Evolutionary conservation across 139 green algal genomes (phyloP), one percentile per base, ranked within the genome.

Genomic region (Tetradesmus obliquus): DNA sequence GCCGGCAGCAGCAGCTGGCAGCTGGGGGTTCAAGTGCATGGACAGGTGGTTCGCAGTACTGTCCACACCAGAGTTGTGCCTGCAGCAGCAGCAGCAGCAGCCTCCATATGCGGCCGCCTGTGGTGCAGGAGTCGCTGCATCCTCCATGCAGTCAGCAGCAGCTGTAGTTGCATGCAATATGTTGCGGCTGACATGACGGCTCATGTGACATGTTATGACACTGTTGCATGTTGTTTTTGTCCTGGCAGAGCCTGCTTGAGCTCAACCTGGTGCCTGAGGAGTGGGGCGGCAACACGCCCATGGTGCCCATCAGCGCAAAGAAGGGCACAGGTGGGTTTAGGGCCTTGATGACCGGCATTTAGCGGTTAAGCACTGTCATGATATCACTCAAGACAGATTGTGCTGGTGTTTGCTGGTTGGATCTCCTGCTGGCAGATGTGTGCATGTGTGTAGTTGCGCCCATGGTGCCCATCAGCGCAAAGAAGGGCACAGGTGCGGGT

Each of bases 241-340:
- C n/a, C 55, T 5, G 17, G 86, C 94, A 98, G 94, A 96, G 98
- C 90, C 93, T 99, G 80, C 94, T 97, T 9, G 96, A 98, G 90
- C 91, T 97, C 2, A 96, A 96, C 60, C 95, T 99, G 81, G 94
- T 99, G 90, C 95, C 97, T 15, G 98, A 99, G 94, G 98, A 99
- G 92, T 99, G 98, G 98, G 98, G 98, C 22, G 98, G 98, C 86
- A 96, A 96, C 88, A 97, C 95, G 1, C 94, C 97, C 74, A 98
- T 99, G 94, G 96, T 99, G 20, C 74, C 92, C 62, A 97, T 99
- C 84, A 97, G 92, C 55, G 97, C 98, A 54, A 99, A 99, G 94
- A 99, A 95, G 90, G 94, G 94, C 83, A 94, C 71, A 58, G 86
- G 86, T 90, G 20, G 3, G 54, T 19, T 45, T 45, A 45, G 32